Percentiles rank a stretch among this genome's conserved stretches.
Conservation (phyloP, 306 rosid species). For the Cucumis melo region DNA sequence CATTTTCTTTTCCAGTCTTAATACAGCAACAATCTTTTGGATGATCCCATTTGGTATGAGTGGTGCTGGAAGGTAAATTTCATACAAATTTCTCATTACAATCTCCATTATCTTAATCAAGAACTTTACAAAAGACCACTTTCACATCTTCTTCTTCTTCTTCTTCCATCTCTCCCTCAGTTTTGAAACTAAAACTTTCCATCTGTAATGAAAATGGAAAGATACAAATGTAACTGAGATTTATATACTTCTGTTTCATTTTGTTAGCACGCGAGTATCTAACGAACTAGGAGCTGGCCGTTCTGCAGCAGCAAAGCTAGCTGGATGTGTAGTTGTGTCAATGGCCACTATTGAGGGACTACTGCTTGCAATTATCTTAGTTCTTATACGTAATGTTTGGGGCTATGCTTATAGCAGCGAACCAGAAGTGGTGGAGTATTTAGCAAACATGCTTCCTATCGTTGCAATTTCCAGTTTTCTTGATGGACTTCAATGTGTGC, state of each 20-base stretch:
- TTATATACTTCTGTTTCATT: not conserved
- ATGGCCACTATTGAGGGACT: conserved; percentile 40
- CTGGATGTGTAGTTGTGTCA: conserved; percentile 31
- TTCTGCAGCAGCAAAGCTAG: conserved; percentile 41
- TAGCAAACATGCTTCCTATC: conserved; percentile 51
- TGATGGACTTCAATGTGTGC: conserved; percentile 59
- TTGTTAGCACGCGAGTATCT: conserved; percentile 49
- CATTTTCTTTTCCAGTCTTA: conserved; percentile 29
- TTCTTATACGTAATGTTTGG: conserved; percentile 52
- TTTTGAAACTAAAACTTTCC: not conserved
- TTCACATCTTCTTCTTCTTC: not conserved
- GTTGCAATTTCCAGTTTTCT: conserved; percentile 46
- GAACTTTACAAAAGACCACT: not conserved
- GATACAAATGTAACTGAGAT: not conserved
- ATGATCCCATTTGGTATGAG: conserved; percentile 71
- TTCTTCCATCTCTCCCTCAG: not conserved
- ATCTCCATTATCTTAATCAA: not conserved
- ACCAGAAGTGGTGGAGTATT: conserved; percentile 39
- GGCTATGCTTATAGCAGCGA: conserved; percentile 53
- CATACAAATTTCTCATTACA: not conserved
- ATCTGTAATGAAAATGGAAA: not conserved
- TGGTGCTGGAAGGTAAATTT: conserved; percentile 52
- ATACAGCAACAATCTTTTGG: conserved; percentile 48
- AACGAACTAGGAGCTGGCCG: conserved; percentile 68
- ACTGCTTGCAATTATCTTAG: conserved; percentile 25